Conservation (phyloP, 1,139 yeast genomes). For the Suhomyces kunorum region DNA sequence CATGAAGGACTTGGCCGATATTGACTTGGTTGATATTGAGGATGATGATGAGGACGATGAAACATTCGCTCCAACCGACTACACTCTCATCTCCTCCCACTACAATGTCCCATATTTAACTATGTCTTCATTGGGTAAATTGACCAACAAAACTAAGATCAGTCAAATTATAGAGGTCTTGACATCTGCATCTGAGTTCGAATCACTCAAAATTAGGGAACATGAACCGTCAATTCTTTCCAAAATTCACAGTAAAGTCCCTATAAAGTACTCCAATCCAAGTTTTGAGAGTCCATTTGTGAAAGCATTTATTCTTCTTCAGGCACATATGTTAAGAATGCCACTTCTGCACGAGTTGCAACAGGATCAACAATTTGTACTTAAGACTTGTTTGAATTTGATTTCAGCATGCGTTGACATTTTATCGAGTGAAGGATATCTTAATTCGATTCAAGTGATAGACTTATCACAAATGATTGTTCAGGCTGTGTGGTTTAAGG, state of each 20-base stretch:
- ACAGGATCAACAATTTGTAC: conserved; percentile 54
- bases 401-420: conserved; percentile 73
- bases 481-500: conserved; percentile 80
- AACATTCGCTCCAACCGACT: conserved; percentile 60
- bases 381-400: conserved; percentile 51
- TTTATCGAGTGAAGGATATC: conserved; percentile 74
- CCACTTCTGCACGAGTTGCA: conserved; percentile 56
- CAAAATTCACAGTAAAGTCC: conserved; percentile 58
- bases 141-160: conserved; percentile 58
- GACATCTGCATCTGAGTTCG: conserved; percentile 71
- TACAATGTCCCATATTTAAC: conserved; percentile 65
- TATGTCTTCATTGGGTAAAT: conserved; percentile 57
- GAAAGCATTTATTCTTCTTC: conserved; percentile 75
- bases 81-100: conserved; percentile 74
- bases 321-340: conserved; percentile 77
- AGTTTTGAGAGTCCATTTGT: conserved; percentile 57
- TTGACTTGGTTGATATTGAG: conserved; percentile 59
- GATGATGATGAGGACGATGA: conserved; percentile 42
- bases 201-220: conserved; percentile 57
- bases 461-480: conserved; percentile 87
- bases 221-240: conserved; percentile 55
- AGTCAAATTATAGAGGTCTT: conserved; percentile 66
- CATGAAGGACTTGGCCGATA: conserved; percentile 61
- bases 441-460: conserved; percentile 81
- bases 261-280: conserved; percentile 48